phyloP scores from a whole-genome alignment of 768 basidiomycete genomes.

The Pulveroboletus ravenelii region DNA sequence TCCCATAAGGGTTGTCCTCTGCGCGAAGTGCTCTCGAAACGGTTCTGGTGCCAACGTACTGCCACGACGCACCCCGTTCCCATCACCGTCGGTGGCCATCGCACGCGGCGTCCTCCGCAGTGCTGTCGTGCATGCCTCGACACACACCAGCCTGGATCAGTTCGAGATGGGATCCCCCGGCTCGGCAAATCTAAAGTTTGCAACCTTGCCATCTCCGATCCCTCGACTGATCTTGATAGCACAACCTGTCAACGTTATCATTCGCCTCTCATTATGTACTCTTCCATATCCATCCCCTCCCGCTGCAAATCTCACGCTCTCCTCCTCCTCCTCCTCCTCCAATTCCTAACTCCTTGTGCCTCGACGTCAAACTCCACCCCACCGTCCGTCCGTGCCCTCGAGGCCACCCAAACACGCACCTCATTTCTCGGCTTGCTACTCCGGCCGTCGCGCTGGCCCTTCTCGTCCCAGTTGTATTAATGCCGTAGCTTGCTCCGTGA shows the following conservation, averaged over 20 bases:
- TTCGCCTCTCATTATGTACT: conserved; percentile 22
- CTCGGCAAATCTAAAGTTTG: conserved; percentile 32
- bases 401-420: background rate
- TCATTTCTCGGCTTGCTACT: conserved; percentile 3
- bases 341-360: background rate
- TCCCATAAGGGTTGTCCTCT: conserved; percentile 29
- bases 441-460: background rate
- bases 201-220: conserved; percentile 30
- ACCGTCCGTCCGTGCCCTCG: background rate
- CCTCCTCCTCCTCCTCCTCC: background rate
- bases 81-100: conserved; percentile 26
- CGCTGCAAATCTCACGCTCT: conserved; percentile 29
- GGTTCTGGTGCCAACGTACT: conserved; percentile 12
- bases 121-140: background rate
- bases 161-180: conserved; percentile 13
- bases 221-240: conserved; percentile 23
- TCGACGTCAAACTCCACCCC: conserved; percentile 20
- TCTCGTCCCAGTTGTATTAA: conserved; percentile 7
- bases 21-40: conserved; percentile 18
- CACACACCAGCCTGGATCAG: conserved; percentile 7
- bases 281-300: conserved; percentile 13
- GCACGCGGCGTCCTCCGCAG: conserved; percentile 10
- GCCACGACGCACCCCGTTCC: conserved; percentile 16
- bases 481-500: conserved; percentile 11
- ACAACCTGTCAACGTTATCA: conserved; percentile 29